Conservation (phyloP, 768 basidiomycete species). For the Suillus weaverae region DNA sequence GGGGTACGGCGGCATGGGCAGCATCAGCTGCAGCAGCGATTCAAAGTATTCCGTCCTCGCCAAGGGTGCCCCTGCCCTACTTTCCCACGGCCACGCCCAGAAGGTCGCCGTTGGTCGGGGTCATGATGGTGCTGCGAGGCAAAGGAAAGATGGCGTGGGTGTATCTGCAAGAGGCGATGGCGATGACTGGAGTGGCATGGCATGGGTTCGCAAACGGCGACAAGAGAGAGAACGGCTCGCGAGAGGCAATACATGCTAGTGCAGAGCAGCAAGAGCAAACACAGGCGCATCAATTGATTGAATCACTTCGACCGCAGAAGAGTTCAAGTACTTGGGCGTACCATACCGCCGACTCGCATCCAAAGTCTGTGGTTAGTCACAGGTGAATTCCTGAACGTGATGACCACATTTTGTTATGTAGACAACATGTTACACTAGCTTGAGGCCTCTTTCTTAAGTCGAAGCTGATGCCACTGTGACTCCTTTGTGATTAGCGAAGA, state of each 20-base stretch:
- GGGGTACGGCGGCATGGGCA: constrained; percentile 89
- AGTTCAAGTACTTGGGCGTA: constrained; percentile 48
- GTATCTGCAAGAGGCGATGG: constrained; percentile 41
- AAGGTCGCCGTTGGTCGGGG: constrained; percentile 25
- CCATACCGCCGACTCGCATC: constrained; percentile 38
- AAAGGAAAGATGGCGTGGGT: constrained; percentile 25
- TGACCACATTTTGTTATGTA: too few relatives aligned
- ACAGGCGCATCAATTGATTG: constrained; percentile 26
- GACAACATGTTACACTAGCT: too few relatives aligned
- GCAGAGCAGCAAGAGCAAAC: not conserved
- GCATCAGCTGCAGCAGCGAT: constrained; percentile 34
- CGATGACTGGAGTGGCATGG: constrained; percentile 86
- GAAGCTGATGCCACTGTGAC: too few relatives aligned
- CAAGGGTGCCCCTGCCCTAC: not conserved
- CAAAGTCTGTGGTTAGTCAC: constrained; percentile 48
- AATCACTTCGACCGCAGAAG: constrained; percentile 49
- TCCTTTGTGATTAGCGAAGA: too few relatives aligned
- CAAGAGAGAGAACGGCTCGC: constrained; percentile 54
- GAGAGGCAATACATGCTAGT: constrained; percentile 5
- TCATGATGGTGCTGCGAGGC: constrained; percentile 22
- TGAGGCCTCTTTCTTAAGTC: too few relatives aligned
- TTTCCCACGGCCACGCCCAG: not conserved
- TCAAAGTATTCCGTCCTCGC: constrained; percentile 3
- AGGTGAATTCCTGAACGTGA: constrained; percentile 15
- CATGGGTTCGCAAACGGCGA: constrained; percentile 70